Base-by-base conservation (phyloP, 1,284 basidiomycete species). In the Ceratobasidium theobromae region DNA sequence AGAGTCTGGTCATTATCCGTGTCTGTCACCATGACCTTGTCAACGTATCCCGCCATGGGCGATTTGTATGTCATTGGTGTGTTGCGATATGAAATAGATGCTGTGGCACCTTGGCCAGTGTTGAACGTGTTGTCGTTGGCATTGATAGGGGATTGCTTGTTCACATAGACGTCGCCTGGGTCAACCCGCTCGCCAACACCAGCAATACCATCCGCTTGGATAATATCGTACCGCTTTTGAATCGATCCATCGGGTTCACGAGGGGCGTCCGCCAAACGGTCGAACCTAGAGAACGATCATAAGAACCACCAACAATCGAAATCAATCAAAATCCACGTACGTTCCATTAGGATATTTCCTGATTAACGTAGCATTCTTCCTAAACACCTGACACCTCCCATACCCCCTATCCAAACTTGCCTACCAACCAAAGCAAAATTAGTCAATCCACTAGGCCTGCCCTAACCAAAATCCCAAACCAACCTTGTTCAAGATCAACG, bases 281-380 rank as follows among this genome's bases (percentile, higher is more conserved):
- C 97, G 74, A 88, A 91, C 8, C 92, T 93, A 65, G 62, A 35
- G n/a, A 30, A 65, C 66, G 41, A 60, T 53, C 16, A 53, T 32
- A 9, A 18, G 23, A 57, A 51, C 8, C n/a, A 16, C 5, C 8
- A 5, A 12, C 28, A 33, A 43, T 11, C 40, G 46, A 66, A 66
- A 68, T 67, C 60, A 28, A 46, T 21, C 5, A 5, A 23, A 45
- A 35, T 40, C 9, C 14, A 88, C 91, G 78, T 75, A 95, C 84
- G 96, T 95, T 74, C 95, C 95, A 75, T 99, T 99, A 27, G 95
- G 91, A 77, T 99, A 99, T 77, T 94, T 95, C 72, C 94, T 86
- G 72, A 99, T 89, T 64, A 97, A 86, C 4, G 95, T 95, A 8
- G 91, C 87, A 71, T 95, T 93, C 79, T 99, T 99, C 69, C 96